Conservation (phyloP, 2,329 filamentous ascomycete species). For the Cryphonectria parasitica region DNA sequence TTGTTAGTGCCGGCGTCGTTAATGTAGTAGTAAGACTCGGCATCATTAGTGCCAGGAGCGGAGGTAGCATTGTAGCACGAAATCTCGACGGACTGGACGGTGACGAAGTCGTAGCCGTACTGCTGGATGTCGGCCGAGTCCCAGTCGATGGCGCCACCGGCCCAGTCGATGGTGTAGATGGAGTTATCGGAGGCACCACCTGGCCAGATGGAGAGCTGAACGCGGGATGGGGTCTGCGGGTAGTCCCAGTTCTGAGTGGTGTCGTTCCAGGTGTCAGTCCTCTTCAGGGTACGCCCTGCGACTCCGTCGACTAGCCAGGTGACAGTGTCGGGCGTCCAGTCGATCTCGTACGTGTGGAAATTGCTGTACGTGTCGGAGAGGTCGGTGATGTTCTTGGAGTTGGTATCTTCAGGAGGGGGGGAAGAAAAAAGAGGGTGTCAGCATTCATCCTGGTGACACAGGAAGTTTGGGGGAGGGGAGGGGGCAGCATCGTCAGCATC, state of each 20-base stretch:
- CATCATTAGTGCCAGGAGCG: conserved; percentile 68
- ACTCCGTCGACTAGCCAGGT: conserved; percentile 87
- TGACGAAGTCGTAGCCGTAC: conserved; percentile 87
- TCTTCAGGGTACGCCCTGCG: conserved; percentile 73
- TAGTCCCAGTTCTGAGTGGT: conserved; percentile 82
- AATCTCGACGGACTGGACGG: conserved; percentile 76
- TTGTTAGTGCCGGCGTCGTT: conserved; percentile 69
- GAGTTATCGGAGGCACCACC: conserved; percentile 80
- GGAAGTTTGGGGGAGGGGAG: too few relatives aligned
- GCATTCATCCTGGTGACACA: not conserved
- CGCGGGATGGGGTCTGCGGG: conserved; percentile 87
- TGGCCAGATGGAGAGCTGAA: conserved; percentile 96
- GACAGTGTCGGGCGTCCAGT: conserved; percentile 86
- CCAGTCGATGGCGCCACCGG: conserved; percentile 91
- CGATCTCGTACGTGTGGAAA: conserved; percentile 89
- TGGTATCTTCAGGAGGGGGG: conserved; percentile 60
- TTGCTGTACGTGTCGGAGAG: conserved; percentile 73
- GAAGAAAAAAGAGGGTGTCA: not conserved
- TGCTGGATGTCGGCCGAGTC: conserved; percentile 76
- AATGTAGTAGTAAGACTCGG: conserved; percentile 77
- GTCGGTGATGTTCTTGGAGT: conserved; percentile 70
- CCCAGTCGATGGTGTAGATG: conserved; percentile 86
- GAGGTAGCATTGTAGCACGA: conserved; percentile 75
- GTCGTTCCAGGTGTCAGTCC: conserved; percentile 81
- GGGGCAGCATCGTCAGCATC: not conserved